Evolutionary conservation across 345 rosid genomes (phyloP), one percentile per base, ranked within the genome.

Genomic region (Cardamine resedifolia): DNA sequence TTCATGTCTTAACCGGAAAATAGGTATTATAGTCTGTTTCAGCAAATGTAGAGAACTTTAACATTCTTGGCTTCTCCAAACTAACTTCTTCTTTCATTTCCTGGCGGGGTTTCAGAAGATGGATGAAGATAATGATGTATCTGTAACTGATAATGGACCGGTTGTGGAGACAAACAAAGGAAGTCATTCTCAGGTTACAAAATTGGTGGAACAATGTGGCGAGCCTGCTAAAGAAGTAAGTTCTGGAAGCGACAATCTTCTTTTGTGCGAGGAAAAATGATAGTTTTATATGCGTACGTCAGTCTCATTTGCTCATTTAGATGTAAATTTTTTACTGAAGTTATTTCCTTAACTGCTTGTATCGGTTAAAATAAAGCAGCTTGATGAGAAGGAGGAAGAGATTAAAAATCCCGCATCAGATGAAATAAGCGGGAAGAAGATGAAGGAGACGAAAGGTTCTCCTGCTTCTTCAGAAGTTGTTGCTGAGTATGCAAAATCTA

Each of bases 401-500:
- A 16, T 26, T 47, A 57, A 34, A 45, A 5, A 10, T 10, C n/a
- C 75, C 2, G 27, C 18, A 38, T 34, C 71, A 36, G 61, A 38
- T 64, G 75, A 48, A 45, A 63, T 1, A 6, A 55, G 21, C 63
- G 70, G 34, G 14, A 8, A 70, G 56, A 70, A 70, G 66, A 1
- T 28, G 20, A 64, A 48, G 47, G 70, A 70, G 75, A 27, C 48
- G 1, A 64, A 16, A 20, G 59, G 15, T 28, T 63, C 71, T 44
- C 23, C 76, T 66, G 36, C 45, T 26, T 60, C 77, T 60, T 21
- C 81, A 1, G 45, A 55, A n/a, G 69, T 88, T 58, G 65, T 83
- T 15, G 90, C 86, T 21, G 98, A 93, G 81, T 88, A 88, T 48
- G 93, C 98, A n/a, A 93, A 88, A 75, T 93, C 97, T 18, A 79